phyloP scores from a whole-genome alignment of 495 filamentous ascomycete genomes.

The Lophiostoma macrostomum region DNA sequence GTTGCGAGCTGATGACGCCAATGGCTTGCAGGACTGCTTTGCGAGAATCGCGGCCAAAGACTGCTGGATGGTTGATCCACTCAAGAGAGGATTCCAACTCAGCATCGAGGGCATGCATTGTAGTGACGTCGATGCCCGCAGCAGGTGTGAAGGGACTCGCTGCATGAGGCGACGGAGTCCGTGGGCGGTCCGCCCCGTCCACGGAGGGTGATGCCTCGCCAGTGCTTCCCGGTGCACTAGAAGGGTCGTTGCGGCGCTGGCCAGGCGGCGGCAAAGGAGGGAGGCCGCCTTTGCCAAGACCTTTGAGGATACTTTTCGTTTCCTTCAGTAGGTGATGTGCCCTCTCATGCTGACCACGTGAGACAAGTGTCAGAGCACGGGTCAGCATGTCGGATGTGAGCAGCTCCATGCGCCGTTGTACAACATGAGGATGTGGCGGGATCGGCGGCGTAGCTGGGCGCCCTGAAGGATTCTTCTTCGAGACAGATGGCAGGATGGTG shows the following conservation, averaged over 20 bases:
- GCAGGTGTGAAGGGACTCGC: slow-evolving; percentile 61
- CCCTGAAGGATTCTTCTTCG: slow-evolving; percentile 56
- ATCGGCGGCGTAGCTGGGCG: slow-evolving; percentile 75
- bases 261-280: slow-evolving; percentile 74
- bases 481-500: slow-evolving; percentile 85
- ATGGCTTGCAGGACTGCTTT: slow-evolving; percentile 97
- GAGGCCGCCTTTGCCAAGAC: slow-evolving; percentile 89
- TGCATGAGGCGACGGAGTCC: slow-evolving; percentile 50
- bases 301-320: slow-evolving; percentile 92
- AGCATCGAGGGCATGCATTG: slow-evolving; percentile 81
- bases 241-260: slow-evolving; percentile 37
- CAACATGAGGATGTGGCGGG: slow-evolving; percentile 90
- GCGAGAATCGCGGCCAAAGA: slow-evolving; percentile 90
- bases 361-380: slow-evolving; percentile 84
- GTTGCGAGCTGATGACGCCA: slow-evolving; percentile 90
- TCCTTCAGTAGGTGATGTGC: slow-evolving; percentile 88
- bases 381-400: slow-evolving; percentile 98
- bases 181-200: slow-evolving; percentile 29
- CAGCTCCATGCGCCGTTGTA: slow-evolving; percentile 96
- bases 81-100: slow-evolving; percentile 93
- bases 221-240: slow-evolving; percentile 22
- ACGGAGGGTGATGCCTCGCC: slow-evolving; percentile 31
- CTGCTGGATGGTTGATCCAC: slow-evolving; percentile 96
- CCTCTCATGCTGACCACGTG: slow-evolving; percentile 86
- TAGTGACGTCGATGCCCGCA: slow-evolving; percentile 70